Evolutionary conservation across 2,329 filamentous ascomycete species (phyloP).

Genomic region (Colletotrichum cereale): DNA sequence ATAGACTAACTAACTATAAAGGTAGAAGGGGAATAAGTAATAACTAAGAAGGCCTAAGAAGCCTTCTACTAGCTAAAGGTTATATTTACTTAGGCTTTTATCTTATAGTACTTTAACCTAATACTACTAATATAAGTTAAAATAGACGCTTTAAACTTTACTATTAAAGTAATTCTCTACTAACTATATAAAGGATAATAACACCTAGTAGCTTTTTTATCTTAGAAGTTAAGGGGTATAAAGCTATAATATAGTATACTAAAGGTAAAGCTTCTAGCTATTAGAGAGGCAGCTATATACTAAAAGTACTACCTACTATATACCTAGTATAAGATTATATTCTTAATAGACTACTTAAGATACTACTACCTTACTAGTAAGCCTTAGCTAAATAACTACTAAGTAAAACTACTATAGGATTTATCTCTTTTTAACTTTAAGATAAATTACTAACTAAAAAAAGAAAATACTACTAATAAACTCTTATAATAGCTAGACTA

Average conservation of each 20-base stretch:
- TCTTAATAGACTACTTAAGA: not conserved
- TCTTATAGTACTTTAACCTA: not conserved
- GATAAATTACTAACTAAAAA: not conserved
- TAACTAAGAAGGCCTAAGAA: not conserved
- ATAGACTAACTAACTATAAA: not conserved
- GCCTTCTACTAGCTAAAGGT: not conserved
- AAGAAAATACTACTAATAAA: no score
- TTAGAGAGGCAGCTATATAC: not conserved
- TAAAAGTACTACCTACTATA: not conserved
- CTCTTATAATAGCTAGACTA: not conserved
- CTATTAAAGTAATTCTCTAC: not conserved
- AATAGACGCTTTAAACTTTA: not conserved
- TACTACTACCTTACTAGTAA: not conserved
- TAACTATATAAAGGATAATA: not conserved
- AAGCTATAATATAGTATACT: not conserved
- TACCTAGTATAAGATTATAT: not conserved
- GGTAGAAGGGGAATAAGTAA: not conserved
- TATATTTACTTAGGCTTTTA: not conserved
- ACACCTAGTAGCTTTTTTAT: not conserved
- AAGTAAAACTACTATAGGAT: not conserved
- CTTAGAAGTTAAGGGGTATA: not conserved
- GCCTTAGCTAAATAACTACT: not conserved
- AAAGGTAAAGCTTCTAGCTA: not conserved
- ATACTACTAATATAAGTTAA: not conserved
- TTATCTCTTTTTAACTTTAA: not conserved